Evolutionary conservation across 2,329 filamentous ascomycete species (phyloP).

Genomic region (Cordyceps tenuipes): DNA sequence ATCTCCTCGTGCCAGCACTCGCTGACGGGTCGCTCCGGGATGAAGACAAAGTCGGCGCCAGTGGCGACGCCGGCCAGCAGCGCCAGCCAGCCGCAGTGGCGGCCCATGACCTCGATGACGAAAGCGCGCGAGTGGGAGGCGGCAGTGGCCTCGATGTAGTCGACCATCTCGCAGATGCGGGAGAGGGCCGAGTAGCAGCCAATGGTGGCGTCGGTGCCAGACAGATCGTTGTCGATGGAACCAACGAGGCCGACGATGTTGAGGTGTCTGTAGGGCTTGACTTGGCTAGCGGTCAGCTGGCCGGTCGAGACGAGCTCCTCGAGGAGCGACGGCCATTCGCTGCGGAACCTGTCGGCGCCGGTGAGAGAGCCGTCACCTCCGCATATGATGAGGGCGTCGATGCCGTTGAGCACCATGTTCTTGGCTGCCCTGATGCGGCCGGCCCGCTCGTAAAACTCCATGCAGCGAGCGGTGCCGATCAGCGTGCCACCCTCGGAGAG

Average conservation of each 20-base stretch:
- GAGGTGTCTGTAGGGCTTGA: constrained; percentile 71
- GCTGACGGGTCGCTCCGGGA: constrained; percentile 83
- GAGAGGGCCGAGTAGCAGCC: constrained; percentile 91
- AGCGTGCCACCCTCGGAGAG: constrained; percentile 89
- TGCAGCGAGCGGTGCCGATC: constrained; percentile 90
- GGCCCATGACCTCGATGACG: constrained; percentile 96
- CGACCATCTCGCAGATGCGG: constrained; percentile 90
- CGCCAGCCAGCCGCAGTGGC: constrained; percentile 95
- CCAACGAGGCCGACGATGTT: constrained; percentile 96
- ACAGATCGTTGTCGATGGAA: constrained; percentile 97
- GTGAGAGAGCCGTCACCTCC: constrained; percentile 95
- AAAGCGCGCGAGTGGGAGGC: constrained; percentile 92
- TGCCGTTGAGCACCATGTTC: constrained; percentile 88
- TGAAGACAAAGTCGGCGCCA: constrained; percentile 93
- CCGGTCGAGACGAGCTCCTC: constrained; percentile 71
- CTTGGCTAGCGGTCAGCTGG: constrained; percentile 61
- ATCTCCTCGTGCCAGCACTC: constrained; percentile 87
- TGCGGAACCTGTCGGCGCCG: constrained; percentile 85
- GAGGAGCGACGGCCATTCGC: constrained; percentile 84
- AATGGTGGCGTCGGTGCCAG: constrained; percentile 93
- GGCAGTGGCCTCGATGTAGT: constrained; percentile 93
- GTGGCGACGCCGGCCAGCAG: constrained; percentile 93
- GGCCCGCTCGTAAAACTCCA: constrained; percentile 80
- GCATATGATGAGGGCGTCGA: constrained; percentile 93
- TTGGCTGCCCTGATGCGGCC: constrained; percentile 81